Evolutionary conservation across 1,284 basidiomycete species (phyloP).

Genomic region (Sanguinoderma infundibulare): DNA sequence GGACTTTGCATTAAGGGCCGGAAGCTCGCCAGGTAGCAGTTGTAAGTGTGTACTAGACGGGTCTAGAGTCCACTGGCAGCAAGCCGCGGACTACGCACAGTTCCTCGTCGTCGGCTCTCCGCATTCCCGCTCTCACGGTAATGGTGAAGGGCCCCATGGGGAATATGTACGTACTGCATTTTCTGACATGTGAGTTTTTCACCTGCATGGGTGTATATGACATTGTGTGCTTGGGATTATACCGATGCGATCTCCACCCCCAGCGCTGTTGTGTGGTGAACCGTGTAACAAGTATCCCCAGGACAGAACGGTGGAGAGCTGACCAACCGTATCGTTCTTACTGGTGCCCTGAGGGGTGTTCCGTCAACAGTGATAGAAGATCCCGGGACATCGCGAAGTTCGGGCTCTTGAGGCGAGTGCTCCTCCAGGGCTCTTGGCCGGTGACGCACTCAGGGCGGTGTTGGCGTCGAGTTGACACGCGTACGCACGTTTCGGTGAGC

Average conservation of each 20-base stretch:
- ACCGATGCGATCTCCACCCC: too few species aligned
- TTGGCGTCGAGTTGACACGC: too few species aligned
- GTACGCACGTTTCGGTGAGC: background rate
- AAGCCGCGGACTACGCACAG: slow-evolving; percentile 6
- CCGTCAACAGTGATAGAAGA: background rate
- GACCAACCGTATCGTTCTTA: slow-evolving; percentile 10
- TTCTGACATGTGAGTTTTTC: background rate
- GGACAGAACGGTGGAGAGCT: too few species aligned
- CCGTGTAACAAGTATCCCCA: too few species aligned
- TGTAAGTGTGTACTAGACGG: background rate
- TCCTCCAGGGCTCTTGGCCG: background rate
- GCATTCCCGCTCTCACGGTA: slow-evolving; percentile 15
- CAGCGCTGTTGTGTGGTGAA: background rate
- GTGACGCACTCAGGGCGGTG: background rate
- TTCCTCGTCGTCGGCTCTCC: slow-evolving; percentile 21
- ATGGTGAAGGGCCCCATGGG: slow-evolving; percentile 1
- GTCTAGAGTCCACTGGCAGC: background rate
- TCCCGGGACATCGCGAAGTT: slow-evolving; percentile 1
- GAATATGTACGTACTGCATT: slow-evolving; percentile 12
- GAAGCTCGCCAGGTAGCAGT: background rate
- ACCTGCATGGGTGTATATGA: slow-evolving; percentile 1
- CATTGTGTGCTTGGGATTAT: background rate
- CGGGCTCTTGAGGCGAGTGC: background rate
- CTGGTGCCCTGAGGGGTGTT: slow-evolving; percentile 12
- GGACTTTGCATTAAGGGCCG: background rate